These are phyloP conservation scores for Pythium brassicae DNA, from an alignment of 352 stramenopile genomes.

Conservation along the genomic window DNA sequence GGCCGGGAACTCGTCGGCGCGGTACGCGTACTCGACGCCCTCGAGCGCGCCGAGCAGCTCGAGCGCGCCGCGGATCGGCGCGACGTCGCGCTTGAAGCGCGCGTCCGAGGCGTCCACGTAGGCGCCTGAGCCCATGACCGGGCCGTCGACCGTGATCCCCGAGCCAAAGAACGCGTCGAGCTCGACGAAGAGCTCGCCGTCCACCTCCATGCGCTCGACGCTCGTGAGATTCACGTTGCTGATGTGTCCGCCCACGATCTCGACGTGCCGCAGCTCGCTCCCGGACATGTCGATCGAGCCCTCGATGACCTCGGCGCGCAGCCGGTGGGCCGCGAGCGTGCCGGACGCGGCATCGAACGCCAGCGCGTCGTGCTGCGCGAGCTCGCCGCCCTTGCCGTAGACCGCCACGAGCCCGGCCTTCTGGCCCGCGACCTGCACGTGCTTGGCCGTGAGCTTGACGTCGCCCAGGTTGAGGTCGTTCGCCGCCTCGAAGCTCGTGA, in stretches of 20 bases:
- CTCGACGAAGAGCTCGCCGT: constrained; percentile 80
- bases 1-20: constrained; percentile 29
- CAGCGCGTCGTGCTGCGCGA: constrained; percentile 51
- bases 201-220: constrained; percentile 65
- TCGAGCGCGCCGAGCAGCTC: constrained; percentile 43
- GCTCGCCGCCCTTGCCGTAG: constrained; percentile 67
- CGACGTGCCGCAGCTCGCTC: constrained; percentile 58
- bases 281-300: constrained; percentile 78
- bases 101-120: constrained; percentile 89
- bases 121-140: constrained; percentile 87
- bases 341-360: constrained; percentile 50
- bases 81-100: constrained; percentile 82
- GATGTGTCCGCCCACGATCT: constrained; percentile 73
- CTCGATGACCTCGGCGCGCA: constrained; percentile 44
- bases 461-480: constrained; percentile 78
- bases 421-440: constrained; percentile 57
- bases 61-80: constrained; percentile 37
- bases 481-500: constrained; percentile 51
- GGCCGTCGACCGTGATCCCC: constrained; percentile 80
- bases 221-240: constrained; percentile 75
- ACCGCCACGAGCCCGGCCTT: constrained; percentile 49
- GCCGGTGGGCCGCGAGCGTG: constrained; percentile 34
- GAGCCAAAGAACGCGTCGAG: constrained; percentile 80
- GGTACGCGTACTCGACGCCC: constrained; percentile 70
- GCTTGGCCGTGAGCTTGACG: constrained; percentile 60